Conservation (phyloP, 2,329 filamentous ascomycete species). For the Fusarium sp. region DNA sequence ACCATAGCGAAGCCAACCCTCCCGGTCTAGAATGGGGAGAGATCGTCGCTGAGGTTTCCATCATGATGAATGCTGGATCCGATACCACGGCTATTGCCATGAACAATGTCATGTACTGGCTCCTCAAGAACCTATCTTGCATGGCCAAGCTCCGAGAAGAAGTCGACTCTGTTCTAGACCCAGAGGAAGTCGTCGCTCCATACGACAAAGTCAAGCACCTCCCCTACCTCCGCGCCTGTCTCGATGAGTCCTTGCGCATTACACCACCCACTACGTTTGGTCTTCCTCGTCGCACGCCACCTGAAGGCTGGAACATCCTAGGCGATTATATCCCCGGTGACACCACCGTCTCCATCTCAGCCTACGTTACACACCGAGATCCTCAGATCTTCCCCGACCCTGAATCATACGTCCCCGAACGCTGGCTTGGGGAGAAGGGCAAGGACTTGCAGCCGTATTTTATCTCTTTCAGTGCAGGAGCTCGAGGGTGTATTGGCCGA, state of each 20-base stretch:
- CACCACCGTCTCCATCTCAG: constrained; percentile 56
- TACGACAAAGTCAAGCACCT: constrained; percentile 65
- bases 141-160: constrained; percentile 59
- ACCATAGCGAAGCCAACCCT: constrained; percentile 56
- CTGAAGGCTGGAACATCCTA: constrained; percentile 49
- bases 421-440: constrained; percentile 55
- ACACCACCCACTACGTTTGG: constrained; percentile 47
- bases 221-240: constrained; percentile 64
- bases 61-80: constrained; percentile 65
- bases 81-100: constrained; percentile 64
- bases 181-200: constrained; percentile 58
- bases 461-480: constrained; percentile 57
- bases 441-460: constrained; percentile 54
- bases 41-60: constrained; percentile 66
- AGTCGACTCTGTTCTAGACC: constrained; percentile 58
- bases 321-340: constrained; percentile 53
- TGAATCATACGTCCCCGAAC: constrained; percentile 55
- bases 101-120: constrained; percentile 64
- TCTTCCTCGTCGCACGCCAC: constrained; percentile 46
- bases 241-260: constrained; percentile 61
- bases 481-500: constrained; percentile 57
- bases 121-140: constrained; percentile 60
- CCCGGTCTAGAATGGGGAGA: constrained; percentile 66
- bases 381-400: constrained; percentile 56
- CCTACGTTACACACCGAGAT: constrained; percentile 55